Evolutionary conservation across 2,329 filamentous ascomycete species (phyloP), one percentile per base, ranked within the genome.

Genomic region (Aspergillus texensis): DNA sequence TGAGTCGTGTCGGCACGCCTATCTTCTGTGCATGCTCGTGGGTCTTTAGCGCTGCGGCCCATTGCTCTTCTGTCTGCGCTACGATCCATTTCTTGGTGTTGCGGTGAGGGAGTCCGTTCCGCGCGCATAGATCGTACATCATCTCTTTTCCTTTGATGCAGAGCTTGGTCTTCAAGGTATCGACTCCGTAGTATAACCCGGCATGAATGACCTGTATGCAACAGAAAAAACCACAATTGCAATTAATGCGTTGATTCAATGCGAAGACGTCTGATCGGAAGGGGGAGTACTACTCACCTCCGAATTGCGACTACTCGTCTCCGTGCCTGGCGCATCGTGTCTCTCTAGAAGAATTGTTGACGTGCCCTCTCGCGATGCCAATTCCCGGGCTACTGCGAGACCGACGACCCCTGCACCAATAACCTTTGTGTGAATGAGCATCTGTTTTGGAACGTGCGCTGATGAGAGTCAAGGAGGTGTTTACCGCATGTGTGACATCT

Each of bases 1-100:
- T 79, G 80, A 93, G 95, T 9, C 88, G 83, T 41, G 90, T 90
- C 0, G 93, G 92, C 0, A 96, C 90, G 21, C 80, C 83, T 50
- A 89, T 82, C 8, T 74, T 72, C 50, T 80, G 78, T 2, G 86
- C 82, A 65, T 86, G 85, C 1, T 80, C 76, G 72, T 89, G 84
- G 0, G 88, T 76, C 50, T 82, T 82, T 2, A 79, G 64, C 50
- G 79, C 81, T 2, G 87, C 87, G n/a, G 81, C 84, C 74, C 86
- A 85, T 81, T 98, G 92, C 54, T 80, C 80, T 1, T 84, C 83
- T 58, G 88, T 90, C 81, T 98, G 95, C 0, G 94, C 94, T 1
- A 98, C 91, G 71, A 98, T 91, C 94, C 94, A 97, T 82, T 97
- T 98, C 64, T 93, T 93, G 28, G 88, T 91, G 74, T 90, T 90